Evolutionary conservation across 176 grass and related monocot genomes (phyloP).

Genomic region (Eragrostis nindensis): DNA sequence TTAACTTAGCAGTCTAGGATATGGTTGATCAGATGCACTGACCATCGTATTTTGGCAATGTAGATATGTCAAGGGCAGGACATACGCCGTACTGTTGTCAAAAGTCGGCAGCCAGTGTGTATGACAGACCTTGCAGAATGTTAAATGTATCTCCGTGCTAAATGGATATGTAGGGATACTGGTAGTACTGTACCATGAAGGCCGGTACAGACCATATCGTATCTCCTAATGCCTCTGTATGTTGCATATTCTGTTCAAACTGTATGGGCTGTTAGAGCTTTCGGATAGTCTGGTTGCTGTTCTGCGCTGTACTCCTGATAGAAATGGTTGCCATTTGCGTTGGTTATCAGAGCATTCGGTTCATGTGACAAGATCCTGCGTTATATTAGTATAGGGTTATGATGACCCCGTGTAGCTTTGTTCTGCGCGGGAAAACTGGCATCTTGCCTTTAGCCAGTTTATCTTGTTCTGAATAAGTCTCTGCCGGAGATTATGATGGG

Average conservation of each 20-base stretch:
- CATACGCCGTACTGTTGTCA: background rate
- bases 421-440: too few relatives aligned
- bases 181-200: background rate
- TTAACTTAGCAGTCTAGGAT: background rate
- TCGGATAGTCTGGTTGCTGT: background rate
- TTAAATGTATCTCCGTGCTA: background rate
- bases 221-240: background rate
- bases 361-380: too few relatives aligned
- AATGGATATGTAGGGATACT: background rate
- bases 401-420: too few relatives aligned
- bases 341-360: background rate
- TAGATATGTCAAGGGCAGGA: conserved; percentile 13
- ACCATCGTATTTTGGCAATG: conserved; percentile 33
- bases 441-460: too few relatives aligned
- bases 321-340: background rate
- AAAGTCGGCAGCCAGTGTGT: background rate
- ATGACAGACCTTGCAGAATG: background rate
- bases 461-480: too few relatives aligned
- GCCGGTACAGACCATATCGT: background rate
- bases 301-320: background rate
- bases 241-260: background rate
- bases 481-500: too few relatives aligned
- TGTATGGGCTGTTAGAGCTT: background rate
- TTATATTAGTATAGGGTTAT: too few relatives aligned
- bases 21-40: background rate